Evolutionary conservation across 148 eudicot species (phyloP), one percentile per base, ranked within the genome.

Genomic region (Euryodendron excelsum): DNA sequence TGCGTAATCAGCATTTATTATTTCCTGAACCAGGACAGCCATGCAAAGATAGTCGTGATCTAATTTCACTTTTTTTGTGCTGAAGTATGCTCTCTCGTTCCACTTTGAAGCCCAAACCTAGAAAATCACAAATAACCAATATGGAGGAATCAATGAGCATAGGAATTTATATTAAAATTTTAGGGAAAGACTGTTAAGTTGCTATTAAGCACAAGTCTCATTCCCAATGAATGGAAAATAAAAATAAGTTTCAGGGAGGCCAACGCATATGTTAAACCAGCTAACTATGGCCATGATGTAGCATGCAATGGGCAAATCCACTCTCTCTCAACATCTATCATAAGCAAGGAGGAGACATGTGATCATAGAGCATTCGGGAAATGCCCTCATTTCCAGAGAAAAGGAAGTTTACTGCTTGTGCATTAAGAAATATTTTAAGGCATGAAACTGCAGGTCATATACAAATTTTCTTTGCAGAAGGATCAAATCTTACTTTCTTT

Each of bases 51-150:
- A 87, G 41, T 93, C 93, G 52, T 95, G 99, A 82, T 95, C 93
- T 72, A 95, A 85, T 72, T 95, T 95, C 68, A 95, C 94, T 84
- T 93, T 95, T 72, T 81, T 90, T 69, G 98, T 91, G 81, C 99
- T 95, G 88, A 90, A 93, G 87, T 89, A 95, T 33, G 99, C 99
- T 80, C 99, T 87, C 84, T 95, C 99, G 15, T 95, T 95, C 99
- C 99, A 95, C 80, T 95, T 95, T 80, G 99, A 95, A 73, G 99
- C 99, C 99, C 99, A 95, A 28, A 95, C 99, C 99, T 95, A 72
- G 14, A 68, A 74, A 67, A 61, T 25, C 25, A 56, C 30, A 84
- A 59, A 63, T 39, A 58, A 30, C 59, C 7, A 6, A 41, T 20
- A 74, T 6, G 3, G n/a, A 44, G 53, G 0, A 23, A 44, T 69